Conservation (phyloP, 441 rosid species). For the Adansonia gregorii region DNA sequence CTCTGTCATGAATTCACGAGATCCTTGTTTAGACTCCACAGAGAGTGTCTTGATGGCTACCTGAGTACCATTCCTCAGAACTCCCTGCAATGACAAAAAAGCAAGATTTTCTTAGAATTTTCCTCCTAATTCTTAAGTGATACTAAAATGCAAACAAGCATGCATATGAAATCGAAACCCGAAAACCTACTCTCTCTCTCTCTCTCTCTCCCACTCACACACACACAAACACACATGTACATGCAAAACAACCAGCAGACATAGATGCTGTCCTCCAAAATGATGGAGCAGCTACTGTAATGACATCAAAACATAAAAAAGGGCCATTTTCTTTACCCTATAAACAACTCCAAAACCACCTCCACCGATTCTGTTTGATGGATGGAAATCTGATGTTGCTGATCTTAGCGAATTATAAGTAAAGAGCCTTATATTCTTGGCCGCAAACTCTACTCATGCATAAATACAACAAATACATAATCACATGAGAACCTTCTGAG, state of each 20-base stretch:
- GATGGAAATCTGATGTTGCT: constrained; percentile 76
- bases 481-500: constrained; percentile 24
- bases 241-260: background rate
- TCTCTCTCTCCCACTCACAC: background rate
- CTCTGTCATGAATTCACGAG: constrained; percentile 64
- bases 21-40: constrained; percentile 69
- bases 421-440: constrained; percentile 67
- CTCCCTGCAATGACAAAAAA: constrained; percentile 45
- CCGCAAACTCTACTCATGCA: constrained; percentile 56
- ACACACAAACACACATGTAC: background rate
- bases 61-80: constrained; percentile 56
- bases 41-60: constrained; percentile 68
- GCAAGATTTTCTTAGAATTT: background rate
- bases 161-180: background rate
- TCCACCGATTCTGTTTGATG: constrained; percentile 73
- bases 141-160: background rate
- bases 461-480: constrained; percentile 22
- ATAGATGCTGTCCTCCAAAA: constrained; percentile 4
- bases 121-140: background rate
- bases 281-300: background rate
- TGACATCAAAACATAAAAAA: constrained; percentile 9
- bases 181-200: background rate
- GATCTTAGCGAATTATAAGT: constrained; percentile 75
- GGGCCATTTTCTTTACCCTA: constrained; percentile 52
- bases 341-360: constrained; percentile 94